These are phyloP conservation scores for Salvia sclarea DNA, from an alignment of 305 asterid genomes.

Conservation along the genomic window DNA sequence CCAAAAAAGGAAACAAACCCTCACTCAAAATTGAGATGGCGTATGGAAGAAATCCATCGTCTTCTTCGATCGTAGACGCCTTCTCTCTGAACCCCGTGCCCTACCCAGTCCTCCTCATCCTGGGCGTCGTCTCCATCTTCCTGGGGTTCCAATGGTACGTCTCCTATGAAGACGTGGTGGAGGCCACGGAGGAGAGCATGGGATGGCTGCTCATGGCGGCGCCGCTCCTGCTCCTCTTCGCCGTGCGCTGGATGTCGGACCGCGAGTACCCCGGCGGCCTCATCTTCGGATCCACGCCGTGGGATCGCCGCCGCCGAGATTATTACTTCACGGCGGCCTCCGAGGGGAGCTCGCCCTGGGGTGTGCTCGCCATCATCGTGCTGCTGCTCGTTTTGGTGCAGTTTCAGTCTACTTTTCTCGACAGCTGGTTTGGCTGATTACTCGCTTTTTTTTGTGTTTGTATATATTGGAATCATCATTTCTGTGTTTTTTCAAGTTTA, in stretches of 20 bases:
- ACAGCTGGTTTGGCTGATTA: conserved; percentile 58
- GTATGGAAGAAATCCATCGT: conserved; percentile 49
- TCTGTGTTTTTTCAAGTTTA: too few species aligned
- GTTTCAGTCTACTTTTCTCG: conserved; percentile 71
- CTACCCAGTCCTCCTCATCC: conserved; percentile 64
- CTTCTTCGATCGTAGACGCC: conserved; percentile 48
- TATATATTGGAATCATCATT: background rate
- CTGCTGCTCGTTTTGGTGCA: conserved; percentile 51
- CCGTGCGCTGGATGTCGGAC: conserved; percentile 55
- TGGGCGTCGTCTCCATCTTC: conserved; percentile 61
- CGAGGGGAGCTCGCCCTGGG: conserved; percentile 72
- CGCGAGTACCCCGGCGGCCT: conserved; percentile 42
- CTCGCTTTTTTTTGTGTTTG: background rate
- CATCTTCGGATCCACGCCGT: conserved; percentile 47
- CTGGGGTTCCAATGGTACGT: conserved; percentile 83
- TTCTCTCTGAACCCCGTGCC: conserved; percentile 72
- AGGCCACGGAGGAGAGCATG: conserved; percentile 66
- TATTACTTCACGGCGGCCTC: conserved; percentile 31
- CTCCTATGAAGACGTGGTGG: conserved; percentile 64
- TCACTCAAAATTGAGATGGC: conserved; percentile 32
- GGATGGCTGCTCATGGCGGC: conserved; percentile 72
- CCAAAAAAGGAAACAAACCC: background rate
- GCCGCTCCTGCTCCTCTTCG: conserved; percentile 59
- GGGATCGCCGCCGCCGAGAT: conserved; percentile 44
- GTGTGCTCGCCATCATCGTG: conserved; percentile 61